phyloP scores from a whole-genome alignment of 2,329 filamentous ascomycete genomes.

The Hypoxylon sp. region DNA sequence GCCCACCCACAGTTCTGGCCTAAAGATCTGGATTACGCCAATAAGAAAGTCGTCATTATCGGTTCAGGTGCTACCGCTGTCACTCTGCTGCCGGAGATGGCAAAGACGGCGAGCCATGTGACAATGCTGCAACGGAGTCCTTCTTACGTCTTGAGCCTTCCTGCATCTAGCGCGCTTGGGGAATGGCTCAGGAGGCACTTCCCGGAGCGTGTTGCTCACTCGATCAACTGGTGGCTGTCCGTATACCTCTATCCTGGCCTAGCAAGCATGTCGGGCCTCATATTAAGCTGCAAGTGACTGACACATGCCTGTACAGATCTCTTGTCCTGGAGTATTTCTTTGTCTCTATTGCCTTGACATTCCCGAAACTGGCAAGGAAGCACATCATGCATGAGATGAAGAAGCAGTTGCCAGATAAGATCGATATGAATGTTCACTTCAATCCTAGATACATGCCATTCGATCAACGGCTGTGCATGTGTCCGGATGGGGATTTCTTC shows the following conservation, averaged over 20 bases:
- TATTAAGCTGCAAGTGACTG: neutral
- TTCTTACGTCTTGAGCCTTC: slow-evolving; percentile 74
- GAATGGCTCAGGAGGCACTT: slow-evolving; percentile 59
- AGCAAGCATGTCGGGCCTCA: neutral
- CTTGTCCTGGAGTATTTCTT: slow-evolving; percentile 57
- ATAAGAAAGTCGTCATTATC: slow-evolving; percentile 79
- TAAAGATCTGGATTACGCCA: slow-evolving; percentile 73
- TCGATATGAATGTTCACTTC: slow-evolving; percentile 68
- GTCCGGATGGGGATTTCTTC: slow-evolving; percentile 63
- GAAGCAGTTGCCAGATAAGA: slow-evolving; percentile 63
- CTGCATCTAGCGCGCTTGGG: slow-evolving; percentile 59
- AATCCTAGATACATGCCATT: slow-evolving; percentile 69
- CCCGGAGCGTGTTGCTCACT: slow-evolving; percentile 60
- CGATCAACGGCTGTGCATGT: slow-evolving; percentile 78
- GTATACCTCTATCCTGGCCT: slow-evolving; percentile 7
- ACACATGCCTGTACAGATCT: slow-evolving; percentile 49
- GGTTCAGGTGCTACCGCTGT: slow-evolving; percentile 85
- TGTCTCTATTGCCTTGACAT: slow-evolving; percentile 62
- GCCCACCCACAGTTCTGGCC: slow-evolving; percentile 83
- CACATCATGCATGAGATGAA: slow-evolving; percentile 61
- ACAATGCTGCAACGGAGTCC: slow-evolving; percentile 89
- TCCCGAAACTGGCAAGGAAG: slow-evolving; percentile 62
- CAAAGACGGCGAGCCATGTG: slow-evolving; percentile 74
- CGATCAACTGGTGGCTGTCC: slow-evolving; percentile 61
- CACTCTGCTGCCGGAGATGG: slow-evolving; percentile 80